Percentiles rank a stretch among this genome's conserved stretches.
Evolutionary conservation across 768 basidiomycete species (phyloP).

Genomic region (Termitomyces heimii): DNA sequence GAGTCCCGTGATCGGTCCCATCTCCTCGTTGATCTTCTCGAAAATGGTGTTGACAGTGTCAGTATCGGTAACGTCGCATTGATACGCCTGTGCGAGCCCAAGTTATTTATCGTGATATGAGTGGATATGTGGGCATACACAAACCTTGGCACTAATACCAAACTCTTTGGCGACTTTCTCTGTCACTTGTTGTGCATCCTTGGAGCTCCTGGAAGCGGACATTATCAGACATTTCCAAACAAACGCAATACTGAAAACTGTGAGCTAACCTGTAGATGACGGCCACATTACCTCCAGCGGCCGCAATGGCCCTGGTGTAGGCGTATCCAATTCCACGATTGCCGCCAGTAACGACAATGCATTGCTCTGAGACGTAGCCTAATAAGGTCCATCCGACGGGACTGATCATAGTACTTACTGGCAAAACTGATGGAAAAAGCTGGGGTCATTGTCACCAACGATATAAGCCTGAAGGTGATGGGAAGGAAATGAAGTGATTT

Average conservation of each 20-base stretch:
- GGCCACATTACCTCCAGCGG: slow-evolving; percentile 52
- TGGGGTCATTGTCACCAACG: slow-evolving; percentile 5
- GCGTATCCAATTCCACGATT: slow-evolving; percentile 58
- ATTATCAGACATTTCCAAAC: background rate
- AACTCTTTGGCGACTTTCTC: slow-evolving; percentile 40
- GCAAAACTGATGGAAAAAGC: slow-evolving; percentile 19
- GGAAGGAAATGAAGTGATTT: background rate
- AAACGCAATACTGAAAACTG: background rate
- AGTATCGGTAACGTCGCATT: slow-evolving; percentile 55
- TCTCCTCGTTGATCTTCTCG: slow-evolving; percentile 39
- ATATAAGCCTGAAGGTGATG: background rate
- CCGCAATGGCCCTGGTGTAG: slow-evolving; percentile 45
- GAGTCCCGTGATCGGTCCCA: slow-evolving; percentile 44
- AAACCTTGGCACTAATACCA: slow-evolving; percentile 35
- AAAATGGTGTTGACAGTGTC: slow-evolving; percentile 41
- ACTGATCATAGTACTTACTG: slow-evolving; percentile 16
- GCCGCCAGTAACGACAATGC: slow-evolving; percentile 56
- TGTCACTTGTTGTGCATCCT: slow-evolving; percentile 43
- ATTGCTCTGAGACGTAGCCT: slow-evolving; percentile 27
- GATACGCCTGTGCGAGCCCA: slow-evolving; percentile 38
- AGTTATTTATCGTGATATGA: background rate
- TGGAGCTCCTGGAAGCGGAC: slow-evolving; percentile 31
- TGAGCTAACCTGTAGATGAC: slow-evolving; percentile 48
- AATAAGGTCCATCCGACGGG: background rate
- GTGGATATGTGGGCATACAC: slow-evolving; percentile 6